phyloP scores from a whole-genome alignment of 345 rosid species.

The Syzygium aqueum region DNA sequence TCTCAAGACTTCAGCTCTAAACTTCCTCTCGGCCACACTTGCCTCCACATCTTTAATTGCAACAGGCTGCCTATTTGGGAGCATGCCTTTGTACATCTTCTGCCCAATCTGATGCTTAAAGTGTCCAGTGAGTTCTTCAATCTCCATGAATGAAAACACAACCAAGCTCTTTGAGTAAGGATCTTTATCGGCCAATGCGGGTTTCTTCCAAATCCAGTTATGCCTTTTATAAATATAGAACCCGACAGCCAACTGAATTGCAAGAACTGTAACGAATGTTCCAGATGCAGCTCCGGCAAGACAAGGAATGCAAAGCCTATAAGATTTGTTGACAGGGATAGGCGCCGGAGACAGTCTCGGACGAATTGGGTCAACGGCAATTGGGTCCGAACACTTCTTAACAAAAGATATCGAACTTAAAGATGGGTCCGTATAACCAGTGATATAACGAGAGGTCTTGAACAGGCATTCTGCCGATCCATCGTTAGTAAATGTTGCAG shows the following conservation, averaged over 20 bases:
- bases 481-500: slow-evolving; percentile 55
- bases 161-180: slow-evolving; percentile 47
- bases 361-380: slow-evolving; percentile 45
- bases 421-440: slow-evolving; percentile 65
- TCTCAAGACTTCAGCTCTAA: slow-evolving; percentile 53
- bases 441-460: slow-evolving; percentile 39
- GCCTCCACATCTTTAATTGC: slow-evolving; percentile 48
- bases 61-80: slow-evolving; percentile 37
- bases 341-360: slow-evolving; percentile 2
- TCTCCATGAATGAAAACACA: slow-evolving; percentile 50
- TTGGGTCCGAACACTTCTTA: slow-evolving; percentile 59
- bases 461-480: slow-evolving; percentile 41
- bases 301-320: slow-evolving; percentile 42
- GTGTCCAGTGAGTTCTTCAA: slow-evolving; percentile 41
- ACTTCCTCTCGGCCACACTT: slow-evolving; percentile 46
- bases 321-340: slow-evolving; percentile 7
- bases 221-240: slow-evolving; percentile 40
- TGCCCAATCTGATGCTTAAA: slow-evolving; percentile 54
- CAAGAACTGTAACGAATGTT: slow-evolving; percentile 31
- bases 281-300: slow-evolving; percentile 48
- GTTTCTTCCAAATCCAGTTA: slow-evolving; percentile 26
- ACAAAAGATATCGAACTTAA: slow-evolving; percentile 49
- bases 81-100: slow-evolving; percentile 49
- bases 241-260: slow-evolving; percentile 42
- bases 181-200: slow-evolving; percentile 23